phyloP scores from a whole-genome alignment of 176 grass and related monocot genomes.

The Aegilops speltoides region DNA sequence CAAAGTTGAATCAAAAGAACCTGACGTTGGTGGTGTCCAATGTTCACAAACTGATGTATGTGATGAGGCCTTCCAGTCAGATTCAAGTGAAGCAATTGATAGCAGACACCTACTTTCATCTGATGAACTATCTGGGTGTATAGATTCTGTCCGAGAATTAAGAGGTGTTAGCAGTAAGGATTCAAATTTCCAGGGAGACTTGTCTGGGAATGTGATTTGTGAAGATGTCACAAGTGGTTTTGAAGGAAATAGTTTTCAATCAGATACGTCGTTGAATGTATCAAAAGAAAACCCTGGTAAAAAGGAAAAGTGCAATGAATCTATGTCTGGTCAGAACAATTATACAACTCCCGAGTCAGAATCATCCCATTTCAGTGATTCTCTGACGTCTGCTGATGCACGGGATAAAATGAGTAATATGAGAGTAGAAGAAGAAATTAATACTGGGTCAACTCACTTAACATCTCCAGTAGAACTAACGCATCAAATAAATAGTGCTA shows the following conservation, averaged over 20 bases:
- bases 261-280: slow-evolving; percentile 10
- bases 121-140: slow-evolving; percentile 8
- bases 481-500: slow-evolving; percentile 30
- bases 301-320: slow-evolving; percentile 25
- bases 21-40: not conserved
- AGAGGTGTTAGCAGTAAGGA: slow-evolving; percentile 5
- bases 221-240: slow-evolving; percentile 23
- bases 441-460: slow-evolving; percentile 2
- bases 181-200: slow-evolving; percentile 14
- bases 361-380: slow-evolving; percentile 34
- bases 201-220: slow-evolving; percentile 9
- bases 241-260: slow-evolving; percentile 14
- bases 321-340: slow-evolving; percentile 24
- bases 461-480: slow-evolving; percentile 6
- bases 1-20: slow-evolving; percentile 22
- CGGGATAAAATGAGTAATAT: slow-evolving; percentile 33
- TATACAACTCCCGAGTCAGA: not conserved
- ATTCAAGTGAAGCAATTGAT: slow-evolving; percentile 33
- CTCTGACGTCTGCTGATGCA: slow-evolving; percentile 28
- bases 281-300: slow-evolving; percentile 23
- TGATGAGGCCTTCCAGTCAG: slow-evolving; percentile 19
- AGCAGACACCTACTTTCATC: slow-evolving; percentile 10
- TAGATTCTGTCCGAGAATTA: slow-evolving; percentile 17
- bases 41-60: slow-evolving; percentile 7
- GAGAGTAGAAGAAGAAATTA: slow-evolving; percentile 31